Percentiles rank a stretch among this genome's conserved stretches.
Conservation (phyloP, 2,329 filamentous ascomycete species). For the Aspergillus sp. region DNA sequence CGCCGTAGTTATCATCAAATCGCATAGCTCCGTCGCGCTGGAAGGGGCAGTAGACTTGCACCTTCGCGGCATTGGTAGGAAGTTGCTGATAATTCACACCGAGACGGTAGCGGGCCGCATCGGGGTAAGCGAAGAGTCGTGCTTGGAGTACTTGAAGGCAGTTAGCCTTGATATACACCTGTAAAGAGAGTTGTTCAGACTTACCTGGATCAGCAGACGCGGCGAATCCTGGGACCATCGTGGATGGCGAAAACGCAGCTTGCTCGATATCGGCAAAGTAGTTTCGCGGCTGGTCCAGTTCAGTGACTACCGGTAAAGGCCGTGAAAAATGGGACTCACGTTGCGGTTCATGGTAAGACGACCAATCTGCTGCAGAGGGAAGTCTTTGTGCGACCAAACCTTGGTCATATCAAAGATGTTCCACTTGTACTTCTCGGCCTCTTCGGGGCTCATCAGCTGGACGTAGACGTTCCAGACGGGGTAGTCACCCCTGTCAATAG, state of each 20-base stretch:
- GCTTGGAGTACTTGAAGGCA: conserved; percentile 50
- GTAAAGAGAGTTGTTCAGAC: not conserved
- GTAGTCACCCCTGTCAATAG: conserved; percentile 64
- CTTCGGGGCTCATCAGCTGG: conserved; percentile 64
- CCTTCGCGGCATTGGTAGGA: conserved; percentile 33
- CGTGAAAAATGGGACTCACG: too few species aligned
- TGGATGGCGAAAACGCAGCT: conserved; percentile 61
- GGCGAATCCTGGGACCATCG: conserved; percentile 60
- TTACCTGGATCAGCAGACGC: conserved; percentile 56
- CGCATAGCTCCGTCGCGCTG: conserved; percentile 34
- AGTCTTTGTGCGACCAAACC: conserved; percentile 70
- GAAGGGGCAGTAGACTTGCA: conserved; percentile 49
- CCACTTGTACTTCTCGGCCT: conserved; percentile 72
- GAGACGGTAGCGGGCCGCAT: conserved; percentile 43
- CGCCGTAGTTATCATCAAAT: conserved; percentile 51
- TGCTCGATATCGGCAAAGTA: conserved; percentile 66
- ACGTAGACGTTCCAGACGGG: conserved; percentile 77
- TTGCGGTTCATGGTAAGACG: conserved; percentile 73
- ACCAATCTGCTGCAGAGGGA: conserved; percentile 71
- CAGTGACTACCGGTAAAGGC: not conserved
- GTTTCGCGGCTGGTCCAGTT: conserved; percentile 42
- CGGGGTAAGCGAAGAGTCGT: conserved; percentile 58
- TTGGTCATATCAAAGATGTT: conserved; percentile 82
- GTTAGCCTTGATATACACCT: too few species aligned
- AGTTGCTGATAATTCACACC: conserved; percentile 40